Percentiles rank a stretch among this genome's conserved stretches.
Evolutionary conservation across 2,329 filamentous ascomycete genomes (phyloP).

Genomic region (Colletotrichum musicola): DNA sequence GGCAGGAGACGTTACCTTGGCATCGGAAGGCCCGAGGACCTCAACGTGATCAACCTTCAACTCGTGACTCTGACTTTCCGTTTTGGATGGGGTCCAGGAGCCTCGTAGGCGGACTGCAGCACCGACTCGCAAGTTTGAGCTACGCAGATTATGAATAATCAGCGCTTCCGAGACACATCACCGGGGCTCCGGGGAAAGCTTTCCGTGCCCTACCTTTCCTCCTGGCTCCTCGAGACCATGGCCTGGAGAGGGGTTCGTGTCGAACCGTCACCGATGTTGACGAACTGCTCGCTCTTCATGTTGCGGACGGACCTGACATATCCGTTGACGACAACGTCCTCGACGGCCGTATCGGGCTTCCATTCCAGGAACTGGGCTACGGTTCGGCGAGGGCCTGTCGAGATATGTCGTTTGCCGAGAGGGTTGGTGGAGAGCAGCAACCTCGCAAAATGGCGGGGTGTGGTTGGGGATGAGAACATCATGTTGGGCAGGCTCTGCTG

Average conservation of each 20-base stretch:
- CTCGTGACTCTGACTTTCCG: slow-evolving; percentile 81
- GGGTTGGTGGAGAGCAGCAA: neutral
- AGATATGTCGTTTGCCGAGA: slow-evolving; percentile 46
- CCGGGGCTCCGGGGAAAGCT: slow-evolving; percentile 32
- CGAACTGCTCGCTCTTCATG: slow-evolving; percentile 87
- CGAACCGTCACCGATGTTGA: slow-evolving; percentile 88
- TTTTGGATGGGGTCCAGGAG: slow-evolving; percentile 79
- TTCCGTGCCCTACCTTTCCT: slow-evolving; percentile 70
- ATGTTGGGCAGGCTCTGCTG: neutral
- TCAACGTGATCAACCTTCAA: slow-evolving; percentile 78
- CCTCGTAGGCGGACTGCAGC: slow-evolving; percentile 83
- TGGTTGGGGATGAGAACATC: neutral
- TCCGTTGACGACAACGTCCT: slow-evolving; percentile 76
- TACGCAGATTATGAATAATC: slow-evolving; percentile 56
- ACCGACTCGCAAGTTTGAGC: slow-evolving; percentile 77
- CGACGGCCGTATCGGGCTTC: slow-evolving; percentile 57
- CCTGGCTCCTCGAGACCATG: slow-evolving; percentile 79
- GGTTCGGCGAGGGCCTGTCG: slow-evolving; percentile 55
- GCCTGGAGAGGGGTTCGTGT: slow-evolving; percentile 84
- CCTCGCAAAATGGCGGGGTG: neutral
- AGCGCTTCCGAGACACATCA: slow-evolving; percentile 42
- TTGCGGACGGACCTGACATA: slow-evolving; percentile 87
- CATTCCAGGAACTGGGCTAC: slow-evolving; percentile 70
- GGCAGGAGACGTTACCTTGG: slow-evolving; percentile 70
- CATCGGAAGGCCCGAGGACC: slow-evolving; percentile 82